phyloP scores from a whole-genome alignment of 78 protist species.

The Speleostelium caveatum region DNA sequence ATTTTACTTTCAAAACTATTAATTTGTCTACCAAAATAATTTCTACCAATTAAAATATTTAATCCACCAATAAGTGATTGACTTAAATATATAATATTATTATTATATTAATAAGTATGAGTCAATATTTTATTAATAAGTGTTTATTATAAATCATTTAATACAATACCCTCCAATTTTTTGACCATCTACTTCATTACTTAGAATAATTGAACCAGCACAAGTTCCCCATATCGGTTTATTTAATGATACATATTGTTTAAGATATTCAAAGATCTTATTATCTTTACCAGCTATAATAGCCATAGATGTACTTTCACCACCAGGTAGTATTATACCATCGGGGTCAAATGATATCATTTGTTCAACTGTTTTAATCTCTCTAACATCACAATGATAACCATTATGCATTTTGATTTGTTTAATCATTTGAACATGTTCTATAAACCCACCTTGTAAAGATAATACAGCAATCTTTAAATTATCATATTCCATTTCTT shows the following conservation, averaged over 20 bases:
- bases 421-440: conserved; percentile 53
- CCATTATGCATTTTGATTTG: background rate
- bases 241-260: background rate
- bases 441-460: conserved; percentile 77
- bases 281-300: conserved; percentile 17
- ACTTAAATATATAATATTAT: background rate
- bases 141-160: background rate
- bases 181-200: conserved; percentile 47
- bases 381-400: background rate
- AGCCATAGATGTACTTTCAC: conserved; percentile 84
- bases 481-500: conserved; percentile 10
- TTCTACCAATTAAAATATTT: conserved; percentile 65
- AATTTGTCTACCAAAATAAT: conserved; percentile 90
- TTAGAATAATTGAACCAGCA: conserved; percentile 85
- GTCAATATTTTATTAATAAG: background rate
- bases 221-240: conserved; percentile 85
- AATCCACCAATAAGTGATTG: conserved; percentile 86
- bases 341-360: conserved; percentile 38
- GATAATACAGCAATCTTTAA: conserved; percentile 66
- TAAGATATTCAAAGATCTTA: conserved; percentile 7
- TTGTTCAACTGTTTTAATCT: conserved; percentile 40
- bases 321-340: conserved; percentile 83
- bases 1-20: conserved; percentile 73
- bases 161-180: conserved; percentile 69
- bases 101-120: background rate